phyloP scores from a whole-genome alignment of 495 filamentous ascomycete species.

The Aspergillus egyptiacus region DNA sequence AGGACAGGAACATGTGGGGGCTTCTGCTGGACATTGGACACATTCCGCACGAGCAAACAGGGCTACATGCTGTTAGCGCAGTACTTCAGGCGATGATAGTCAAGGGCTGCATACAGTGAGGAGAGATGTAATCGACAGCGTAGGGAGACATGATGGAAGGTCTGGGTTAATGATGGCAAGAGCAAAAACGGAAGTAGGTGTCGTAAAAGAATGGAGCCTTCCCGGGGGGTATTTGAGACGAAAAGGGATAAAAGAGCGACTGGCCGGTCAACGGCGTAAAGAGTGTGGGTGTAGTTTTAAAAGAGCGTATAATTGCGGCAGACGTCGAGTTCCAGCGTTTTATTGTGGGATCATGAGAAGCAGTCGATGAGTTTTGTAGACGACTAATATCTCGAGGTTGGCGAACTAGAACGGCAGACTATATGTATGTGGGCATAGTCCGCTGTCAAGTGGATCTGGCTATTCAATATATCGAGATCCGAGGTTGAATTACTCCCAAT shows the following conservation, averaged over 20 bases:
- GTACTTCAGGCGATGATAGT: neutral
- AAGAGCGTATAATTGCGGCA: conserved; percentile 29
- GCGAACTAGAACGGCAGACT: conserved; percentile 6
- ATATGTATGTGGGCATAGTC: conserved; percentile 27
- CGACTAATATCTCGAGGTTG: conserved; percentile 20
- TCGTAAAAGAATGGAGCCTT: conserved; percentile 9
- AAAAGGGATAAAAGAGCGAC: conserved; percentile 17
- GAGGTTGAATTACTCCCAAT: conserved; percentile 6
- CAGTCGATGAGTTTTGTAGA: conserved; percentile 5
- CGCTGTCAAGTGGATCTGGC: conserved; percentile 6
- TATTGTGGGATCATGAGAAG: conserved; percentile 27
- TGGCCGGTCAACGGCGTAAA: conserved; percentile 30
- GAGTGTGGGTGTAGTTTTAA: conserved; percentile 17
- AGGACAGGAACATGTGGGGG: conserved; percentile 46
- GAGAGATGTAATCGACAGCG: conserved; percentile 19
- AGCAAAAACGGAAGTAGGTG: conserved; percentile 5
- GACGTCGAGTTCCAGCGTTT: conserved; percentile 43
- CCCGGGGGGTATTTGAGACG: conserved; percentile 1
- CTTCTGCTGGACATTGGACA: conserved; percentile 31
- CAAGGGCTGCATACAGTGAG: conserved; percentile 16
- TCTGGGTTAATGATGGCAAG: conserved; percentile 1
- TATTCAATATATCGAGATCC: conserved; percentile 10
- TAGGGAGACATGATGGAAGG: conserved; percentile 28
- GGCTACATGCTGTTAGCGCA: conserved; percentile 16
- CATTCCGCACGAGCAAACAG: conserved; percentile 36